Conservation (phyloP, 1,284 basidiomycete genomes). For the Trichosporon asahii region DNA sequence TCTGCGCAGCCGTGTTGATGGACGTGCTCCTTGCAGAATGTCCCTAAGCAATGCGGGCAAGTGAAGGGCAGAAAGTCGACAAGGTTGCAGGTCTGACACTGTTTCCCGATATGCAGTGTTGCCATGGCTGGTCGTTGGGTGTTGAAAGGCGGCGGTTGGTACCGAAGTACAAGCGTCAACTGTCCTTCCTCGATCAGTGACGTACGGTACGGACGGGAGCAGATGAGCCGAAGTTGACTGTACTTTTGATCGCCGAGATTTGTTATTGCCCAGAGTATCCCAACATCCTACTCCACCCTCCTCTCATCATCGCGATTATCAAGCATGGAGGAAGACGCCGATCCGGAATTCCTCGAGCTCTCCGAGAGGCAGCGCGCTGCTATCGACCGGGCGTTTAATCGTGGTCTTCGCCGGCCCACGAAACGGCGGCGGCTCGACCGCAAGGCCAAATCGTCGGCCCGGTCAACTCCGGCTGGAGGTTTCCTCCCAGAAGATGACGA, state of each 20-base stretch:
- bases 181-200: not conserved
- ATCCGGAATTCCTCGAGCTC: slow-evolving; percentile 49
- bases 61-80: slow-evolving; percentile 47
- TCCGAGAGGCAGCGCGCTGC: slow-evolving; percentile 29
- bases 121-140: slow-evolving; percentile 28
- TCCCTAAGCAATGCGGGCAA: slow-evolving; percentile 32
- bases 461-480: slow-evolving; percentile 15
- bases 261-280: not conserved
- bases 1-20: slow-evolving; percentile 29
- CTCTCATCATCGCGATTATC: not conserved
- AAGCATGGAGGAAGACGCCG: slow-evolving; percentile 25
- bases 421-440: slow-evolving; percentile 15
- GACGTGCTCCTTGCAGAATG: slow-evolving; percentile 41
- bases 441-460: not conserved
- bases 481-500: slow-evolving; percentile 12
- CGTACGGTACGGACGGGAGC: not conserved
- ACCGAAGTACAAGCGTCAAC: not conserved
- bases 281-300: not conserved
- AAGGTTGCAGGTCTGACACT: slow-evolving; percentile 34
- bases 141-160: too few species aligned
- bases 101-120: slow-evolving; percentile 34
- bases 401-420: slow-evolving; percentile 26
- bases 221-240: slow-evolving; percentile 1
- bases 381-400: slow-evolving; percentile 46
- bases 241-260: slow-evolving; percentile 1